Evolutionary conservation across 345 rosid species (phyloP), one percentile per base, ranked within the genome.

Genomic region (Arabis hirsuta): DNA sequence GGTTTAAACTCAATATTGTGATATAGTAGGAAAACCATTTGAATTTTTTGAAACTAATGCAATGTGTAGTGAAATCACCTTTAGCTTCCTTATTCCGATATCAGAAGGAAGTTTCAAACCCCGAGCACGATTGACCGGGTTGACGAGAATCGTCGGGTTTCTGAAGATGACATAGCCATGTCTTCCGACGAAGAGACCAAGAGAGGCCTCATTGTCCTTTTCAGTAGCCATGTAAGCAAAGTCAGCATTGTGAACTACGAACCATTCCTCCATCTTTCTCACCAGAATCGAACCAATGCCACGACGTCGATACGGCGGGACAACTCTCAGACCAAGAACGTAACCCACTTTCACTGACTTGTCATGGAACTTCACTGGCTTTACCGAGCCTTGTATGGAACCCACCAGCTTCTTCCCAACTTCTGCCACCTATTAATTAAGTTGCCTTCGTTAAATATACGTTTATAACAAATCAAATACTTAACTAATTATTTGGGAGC

Each of bases 181-280:
- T 76, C 44, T 82, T 57, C 77, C 68, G 0, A 81, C 50, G 62
- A 91, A 91, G 14, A 91, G 90, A 34, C 58, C 77, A 44, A 81
- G 74, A 1, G 97, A 91, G 9, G 93, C 88, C 32, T 82, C 78
- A 56, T 91, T 91, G 53, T 89, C 87, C 66, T 81, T 89, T 82
- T 86, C 79, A 0, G 93, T 89, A 2, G 97, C 96, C 88, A 89
- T 87, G 81, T 91, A 91, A 7, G 90, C 80, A 19, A 79, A 91
- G 45, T 86, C 96, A 12, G 73, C 87, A 38, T 82, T 85, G 34
- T 75, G 78, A 46, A 69, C 38, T 11, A 60, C 27, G 73, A 91
- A 87, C 97, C 97, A 91, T 74, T 87, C 86, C 67, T 91, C 97
- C 16, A 91, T 60, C 19, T 84, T 80, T 44, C 57, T 62, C 16